Conservation (phyloP, 2,329 filamentous ascomycete genomes). For the Penicillium verrucosum region DNA sequence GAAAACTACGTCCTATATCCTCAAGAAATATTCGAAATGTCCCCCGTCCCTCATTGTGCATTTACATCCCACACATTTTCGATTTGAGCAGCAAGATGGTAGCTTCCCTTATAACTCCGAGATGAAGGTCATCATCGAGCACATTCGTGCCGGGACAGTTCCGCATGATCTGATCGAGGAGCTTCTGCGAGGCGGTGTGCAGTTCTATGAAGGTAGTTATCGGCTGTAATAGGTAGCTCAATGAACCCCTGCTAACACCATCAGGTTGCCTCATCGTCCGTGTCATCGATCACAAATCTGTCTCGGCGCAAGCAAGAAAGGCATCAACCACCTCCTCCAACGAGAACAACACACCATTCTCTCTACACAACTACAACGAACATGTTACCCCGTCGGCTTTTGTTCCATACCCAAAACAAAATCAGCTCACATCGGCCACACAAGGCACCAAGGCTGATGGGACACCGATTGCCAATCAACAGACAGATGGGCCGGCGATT, state of each 20-base stretch:
- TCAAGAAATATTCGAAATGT: conserved; percentile 71
- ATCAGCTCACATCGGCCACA: conserved; percentile 32
- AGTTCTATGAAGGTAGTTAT: conserved; percentile 76
- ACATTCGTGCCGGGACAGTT: conserved; percentile 71
- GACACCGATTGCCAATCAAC: conserved; percentile 13
- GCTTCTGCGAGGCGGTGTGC: conserved; percentile 66
- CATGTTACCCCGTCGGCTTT: conserved; percentile 88
- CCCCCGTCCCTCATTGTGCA: conserved; percentile 84
- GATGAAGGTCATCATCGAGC: conserved; percentile 77
- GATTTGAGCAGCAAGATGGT: conserved; percentile 90
- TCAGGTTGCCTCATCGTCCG: conserved; percentile 82
- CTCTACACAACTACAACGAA: conserved; percentile 87
- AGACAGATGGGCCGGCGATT: conserved; percentile 21
- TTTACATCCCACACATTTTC: conserved; percentile 79
- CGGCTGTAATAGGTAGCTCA: neutral
- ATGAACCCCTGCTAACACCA: conserved; percentile 4
- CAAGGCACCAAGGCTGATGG: conserved; percentile 26
- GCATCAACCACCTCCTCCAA: conserved; percentile 54
- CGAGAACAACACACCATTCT: conserved; percentile 67
- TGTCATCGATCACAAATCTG: conserved; percentile 80
- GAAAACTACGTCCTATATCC: conserved; percentile 69
- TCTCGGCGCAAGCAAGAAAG: conserved; percentile 57
- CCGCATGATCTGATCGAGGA: conserved; percentile 86
- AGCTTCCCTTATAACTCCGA: conserved; percentile 90
- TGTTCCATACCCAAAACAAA: conserved; percentile 64